These are phyloP conservation scores for Odontarrhena argentea DNA, from an alignment of 345 rosid species.

Conservation along the genomic window DNA sequence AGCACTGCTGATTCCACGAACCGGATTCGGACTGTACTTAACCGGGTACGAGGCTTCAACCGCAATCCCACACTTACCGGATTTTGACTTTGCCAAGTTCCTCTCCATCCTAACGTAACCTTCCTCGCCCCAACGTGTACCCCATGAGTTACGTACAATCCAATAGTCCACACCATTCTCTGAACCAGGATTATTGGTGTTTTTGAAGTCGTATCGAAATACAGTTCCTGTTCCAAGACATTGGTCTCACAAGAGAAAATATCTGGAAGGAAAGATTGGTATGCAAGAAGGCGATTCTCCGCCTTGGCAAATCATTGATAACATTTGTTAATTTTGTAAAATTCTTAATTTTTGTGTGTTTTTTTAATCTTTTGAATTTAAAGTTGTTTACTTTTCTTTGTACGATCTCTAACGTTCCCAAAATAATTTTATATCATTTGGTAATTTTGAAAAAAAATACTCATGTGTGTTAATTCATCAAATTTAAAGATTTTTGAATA, in stretches of 20 bases:
- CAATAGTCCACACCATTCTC: conserved; percentile 74
- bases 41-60: conserved; percentile 74
- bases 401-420: too few relatives aligned
- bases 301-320: conserved; percentile 59
- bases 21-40: conserved; percentile 60
- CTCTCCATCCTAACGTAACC: conserved; percentile 82
- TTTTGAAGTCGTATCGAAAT: conserved; percentile 86
- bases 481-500: too few relatives aligned
- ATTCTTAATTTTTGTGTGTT: too few relatives aligned
- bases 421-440: too few relatives aligned
- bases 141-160: conserved; percentile 94
- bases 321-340: too few relatives aligned
- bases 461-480: too few relatives aligned
- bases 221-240: conserved; percentile 99
- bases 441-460: too few relatives aligned
- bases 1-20: conserved; percentile 49
- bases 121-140: conserved; percentile 72
- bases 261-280: too few relatives aligned
- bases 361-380: too few relatives aligned
- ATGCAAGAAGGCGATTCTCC: conserved; percentile 99
- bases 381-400: too few relatives aligned
- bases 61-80: conserved; percentile 87
- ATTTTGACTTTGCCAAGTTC: conserved; percentile 40
- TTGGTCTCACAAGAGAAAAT: conserved; percentile 99
- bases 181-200: conserved; percentile 93